These are phyloP conservation scores for Rhodotorula babjevae DNA, from an alignment of 768 basidiomycete genomes.

Conservation along the genomic window DNA sequence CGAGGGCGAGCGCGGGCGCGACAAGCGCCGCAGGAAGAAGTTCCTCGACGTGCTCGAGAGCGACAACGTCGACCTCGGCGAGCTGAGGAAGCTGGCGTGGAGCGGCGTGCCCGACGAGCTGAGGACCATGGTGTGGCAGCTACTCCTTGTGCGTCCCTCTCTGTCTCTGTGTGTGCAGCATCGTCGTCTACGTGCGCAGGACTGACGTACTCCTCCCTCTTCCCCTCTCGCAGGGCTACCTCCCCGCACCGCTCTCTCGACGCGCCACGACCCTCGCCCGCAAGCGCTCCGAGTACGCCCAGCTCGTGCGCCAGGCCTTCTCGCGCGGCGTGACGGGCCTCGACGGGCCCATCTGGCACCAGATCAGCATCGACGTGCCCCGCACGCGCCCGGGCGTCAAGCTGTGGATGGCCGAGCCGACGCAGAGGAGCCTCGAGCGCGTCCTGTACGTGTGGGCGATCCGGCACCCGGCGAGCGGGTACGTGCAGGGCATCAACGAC, in stretches of 20 bases:
- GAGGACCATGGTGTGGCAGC: constrained; percentile 87
- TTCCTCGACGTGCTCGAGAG: constrained; percentile 72
- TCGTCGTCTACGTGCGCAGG: neutral
- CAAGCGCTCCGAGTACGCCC: constrained; percentile 86
- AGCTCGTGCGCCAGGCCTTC: constrained; percentile 83
- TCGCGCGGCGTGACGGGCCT: constrained; percentile 75
- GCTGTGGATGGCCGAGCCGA: constrained; percentile 83
- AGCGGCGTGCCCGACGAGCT: constrained; percentile 83
- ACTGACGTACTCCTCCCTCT: neutral
- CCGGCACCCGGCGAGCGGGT: constrained; percentile 94
- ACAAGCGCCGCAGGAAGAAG: constrained; percentile 49
- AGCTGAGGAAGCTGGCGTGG: constrained; percentile 89
- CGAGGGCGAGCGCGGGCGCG: constrained; percentile 25
- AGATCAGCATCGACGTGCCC: constrained; percentile 97
- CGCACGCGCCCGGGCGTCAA: constrained; percentile 84
- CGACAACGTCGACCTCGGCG: constrained; percentile 77
- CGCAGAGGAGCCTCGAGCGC: constrained; percentile 87
- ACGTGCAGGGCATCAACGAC: constrained; percentile 99
- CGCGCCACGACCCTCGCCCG: constrained; percentile 72
- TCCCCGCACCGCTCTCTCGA: constrained; percentile 73
- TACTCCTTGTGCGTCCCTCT: constrained; percentile 67
- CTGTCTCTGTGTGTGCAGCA: too few species aligned
- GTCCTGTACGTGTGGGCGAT: constrained; percentile 99
- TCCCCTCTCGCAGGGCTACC: constrained; percentile 64
- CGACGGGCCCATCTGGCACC: constrained; percentile 98